Base-by-base conservation (phyloP, 148 eudicot genomes). In the Vaccinium darrowii region DNA sequence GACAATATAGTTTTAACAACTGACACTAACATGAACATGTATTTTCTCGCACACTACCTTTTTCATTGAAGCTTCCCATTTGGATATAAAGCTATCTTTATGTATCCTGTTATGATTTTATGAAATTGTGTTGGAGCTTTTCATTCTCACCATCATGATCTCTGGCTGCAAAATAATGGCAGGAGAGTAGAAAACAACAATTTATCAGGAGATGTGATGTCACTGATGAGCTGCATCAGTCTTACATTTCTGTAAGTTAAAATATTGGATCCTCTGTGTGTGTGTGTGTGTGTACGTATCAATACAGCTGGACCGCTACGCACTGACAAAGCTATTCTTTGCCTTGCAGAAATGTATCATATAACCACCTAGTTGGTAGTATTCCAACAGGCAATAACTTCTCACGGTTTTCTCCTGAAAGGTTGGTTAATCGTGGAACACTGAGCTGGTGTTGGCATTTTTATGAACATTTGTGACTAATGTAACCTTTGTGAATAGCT, bases 121-220 rank as follows among this genome's bases (percentile, higher is more conserved):
- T 58, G 60, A 30, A 30, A 72, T 52, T 54, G 12, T 16, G 7
- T 49, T 60, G 18, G 53, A 51, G 50, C 54, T 51, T 12, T 12
- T 14, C 63, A 67, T 72, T 65, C 27, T 52, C n/a, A 30, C 65
- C 23, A 21, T 21, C 57, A 30, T 60, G 81, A 74, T 25, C 62
- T 63, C 53, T 83, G 79, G 12, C 18, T 60, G 16, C 78, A 54
- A 56, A 76, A 52, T 36, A n/a, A 30, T 87, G 53, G 58, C 98
- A 97, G 99, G 93, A 90, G 90, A 81, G 88, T 97, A 80, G 95
- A 93, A 82, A 88, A 90, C 88, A 97, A 97, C 92, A 95, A 94
- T 86, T 90, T 97, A 85, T 89, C 99, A 11, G 99, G 99, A 62
- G 95, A 94, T 81, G 90, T 97, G 73, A 81, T 76, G 82, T 85